phyloP scores from a whole-genome alignment of 176 grass and related monocot genomes.

The Juncus inflexus region DNA sequence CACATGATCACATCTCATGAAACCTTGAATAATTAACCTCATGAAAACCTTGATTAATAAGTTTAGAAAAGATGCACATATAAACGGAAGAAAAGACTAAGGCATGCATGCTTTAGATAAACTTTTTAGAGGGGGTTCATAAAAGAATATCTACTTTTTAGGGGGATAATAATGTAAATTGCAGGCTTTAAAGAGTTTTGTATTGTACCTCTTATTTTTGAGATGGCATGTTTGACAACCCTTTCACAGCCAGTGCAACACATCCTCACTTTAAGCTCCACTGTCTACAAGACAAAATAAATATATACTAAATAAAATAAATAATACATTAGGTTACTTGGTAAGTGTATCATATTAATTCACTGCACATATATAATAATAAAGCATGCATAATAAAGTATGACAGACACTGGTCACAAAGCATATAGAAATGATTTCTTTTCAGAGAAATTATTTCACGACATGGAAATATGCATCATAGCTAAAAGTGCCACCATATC shows the following conservation, averaged over 20 bases:
- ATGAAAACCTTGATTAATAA: too few species aligned
- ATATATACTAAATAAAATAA: background rate
- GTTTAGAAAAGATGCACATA: slow-evolving; percentile 2
- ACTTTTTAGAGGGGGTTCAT: background rate
- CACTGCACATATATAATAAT: slow-evolving; percentile 11
- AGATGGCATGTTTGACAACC: slow-evolving; percentile 45
- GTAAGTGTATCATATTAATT: background rate
- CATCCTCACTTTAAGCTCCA: slow-evolving; percentile 81
- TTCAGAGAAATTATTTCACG: too few species aligned
- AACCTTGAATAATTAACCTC: too few species aligned
- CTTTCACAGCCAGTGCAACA: slow-evolving; percentile 71
- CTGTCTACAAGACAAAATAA: slow-evolving; percentile 38
- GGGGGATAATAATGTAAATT: slow-evolving; percentile 26
- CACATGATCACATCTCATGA: too few species aligned
- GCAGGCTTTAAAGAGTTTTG: slow-evolving; percentile 3
- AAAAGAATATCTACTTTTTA: slow-evolving; percentile 25
- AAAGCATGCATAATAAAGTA: slow-evolving; percentile 25
- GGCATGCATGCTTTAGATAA: slow-evolving; percentile 16
- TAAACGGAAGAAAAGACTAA: slow-evolving; percentile 1
- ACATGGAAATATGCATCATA: background rate
- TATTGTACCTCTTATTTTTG: slow-evolving; percentile 47
- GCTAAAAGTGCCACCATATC: background rate
- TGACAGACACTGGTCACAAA: slow-evolving; percentile 23
- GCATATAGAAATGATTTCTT: slow-evolving; percentile 6
- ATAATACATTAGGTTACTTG: background rate